Conservation (phyloP, 2,329 filamentous ascomycete genomes). For the Ascochyta clinopodiicola region DNA sequence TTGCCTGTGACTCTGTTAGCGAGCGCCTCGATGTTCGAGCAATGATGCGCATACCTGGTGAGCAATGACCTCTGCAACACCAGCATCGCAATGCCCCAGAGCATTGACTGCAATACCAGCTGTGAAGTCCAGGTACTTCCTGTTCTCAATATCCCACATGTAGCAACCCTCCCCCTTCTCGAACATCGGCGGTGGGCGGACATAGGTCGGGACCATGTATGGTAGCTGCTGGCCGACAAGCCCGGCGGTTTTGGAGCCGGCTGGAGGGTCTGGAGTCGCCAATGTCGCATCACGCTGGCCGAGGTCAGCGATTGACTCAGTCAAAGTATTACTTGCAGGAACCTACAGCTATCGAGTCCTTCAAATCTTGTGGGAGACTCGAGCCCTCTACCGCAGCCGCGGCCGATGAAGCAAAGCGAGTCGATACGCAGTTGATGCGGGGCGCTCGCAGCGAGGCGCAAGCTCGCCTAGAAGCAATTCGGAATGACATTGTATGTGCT, state of each 20-base stretch:
- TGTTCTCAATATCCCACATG: constrained; percentile 87
- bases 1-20: constrained; percentile 46
- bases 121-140: constrained; percentile 92
- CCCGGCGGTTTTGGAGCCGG: constrained; percentile 75
- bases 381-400: constrained; percentile 48
- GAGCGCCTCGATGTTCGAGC: background rate
- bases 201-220: constrained; percentile 96
- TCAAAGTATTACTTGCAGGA: no score
- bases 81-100: constrained; percentile 86
- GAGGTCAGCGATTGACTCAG: constrained; percentile 15
- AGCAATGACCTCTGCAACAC: constrained; percentile 74
- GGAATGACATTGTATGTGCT: constrained; percentile 38
- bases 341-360: constrained; percentile 49
- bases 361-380: constrained; percentile 50
- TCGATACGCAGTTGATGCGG: constrained; percentile 26
- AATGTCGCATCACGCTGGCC: constrained; percentile 49
- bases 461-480: constrained; percentile 36
- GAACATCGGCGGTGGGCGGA: constrained; percentile 88
- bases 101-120: constrained; percentile 95
- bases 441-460: constrained; percentile 36
- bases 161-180: constrained; percentile 85
- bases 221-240: constrained; percentile 78
- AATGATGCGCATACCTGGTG: constrained; percentile 69
- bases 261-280: constrained; percentile 74
- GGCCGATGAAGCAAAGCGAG: constrained; percentile 50